phyloP scores from a whole-genome alignment of 2,329 filamentous ascomycete genomes.

The Colletotrichum sp. region DNA sequence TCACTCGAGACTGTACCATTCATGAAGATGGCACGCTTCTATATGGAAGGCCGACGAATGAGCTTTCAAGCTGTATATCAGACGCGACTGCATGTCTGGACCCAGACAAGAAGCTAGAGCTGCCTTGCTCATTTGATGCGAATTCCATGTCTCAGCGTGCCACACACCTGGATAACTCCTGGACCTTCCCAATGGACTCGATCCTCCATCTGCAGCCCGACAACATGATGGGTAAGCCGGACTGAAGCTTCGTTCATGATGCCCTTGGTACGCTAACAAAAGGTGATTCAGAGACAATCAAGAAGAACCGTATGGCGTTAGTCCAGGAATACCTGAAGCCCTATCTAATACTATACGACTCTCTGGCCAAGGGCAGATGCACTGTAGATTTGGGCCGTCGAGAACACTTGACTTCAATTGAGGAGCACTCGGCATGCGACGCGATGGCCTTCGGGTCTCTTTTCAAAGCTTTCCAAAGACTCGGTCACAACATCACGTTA shows the following conservation, averaged over 20 bases:
- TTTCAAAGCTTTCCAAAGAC: not conserved
- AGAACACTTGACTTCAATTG: not conserved
- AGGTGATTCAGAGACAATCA: not conserved
- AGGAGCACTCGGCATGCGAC: not conserved
- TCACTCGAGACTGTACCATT: not conserved
- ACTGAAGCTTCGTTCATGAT: not conserved
- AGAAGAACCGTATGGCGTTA: not conserved
- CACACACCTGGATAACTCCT: not conserved
- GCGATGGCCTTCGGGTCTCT: not conserved
- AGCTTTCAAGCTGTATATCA: not conserved
- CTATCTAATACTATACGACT: not conserved
- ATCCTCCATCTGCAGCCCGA: not conserved
- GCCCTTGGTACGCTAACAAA: not conserved
- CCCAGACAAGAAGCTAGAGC: not conserved
- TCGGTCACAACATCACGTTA: not conserved
- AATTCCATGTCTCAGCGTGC: not conserved
- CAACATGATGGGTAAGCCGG: not conserved
- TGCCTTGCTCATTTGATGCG: not conserved
- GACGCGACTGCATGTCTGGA: not conserved
- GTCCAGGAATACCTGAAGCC: not conserved
- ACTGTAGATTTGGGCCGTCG: not conserved
- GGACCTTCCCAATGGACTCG: not conserved
- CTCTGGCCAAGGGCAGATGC: not conserved
- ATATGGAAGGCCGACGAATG: not conserved
- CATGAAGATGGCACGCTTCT: not conserved